phyloP scores from a whole-genome alignment of 352 stramenopile genomes.

The Globisporangium cylindrosporum region DNA sequence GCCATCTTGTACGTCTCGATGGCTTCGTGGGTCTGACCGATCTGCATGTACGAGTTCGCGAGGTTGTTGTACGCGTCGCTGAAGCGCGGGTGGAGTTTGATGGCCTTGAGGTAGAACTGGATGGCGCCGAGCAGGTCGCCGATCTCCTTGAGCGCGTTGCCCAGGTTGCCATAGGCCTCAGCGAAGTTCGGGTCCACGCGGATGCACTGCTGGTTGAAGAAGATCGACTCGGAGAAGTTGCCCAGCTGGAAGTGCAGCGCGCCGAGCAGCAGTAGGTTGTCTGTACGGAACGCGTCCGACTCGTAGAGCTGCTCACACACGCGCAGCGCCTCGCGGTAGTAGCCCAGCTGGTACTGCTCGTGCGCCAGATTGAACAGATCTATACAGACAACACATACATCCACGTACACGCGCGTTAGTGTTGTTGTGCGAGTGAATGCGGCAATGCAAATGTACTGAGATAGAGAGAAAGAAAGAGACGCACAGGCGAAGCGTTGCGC shows the following conservation, averaged over 20 bases:
- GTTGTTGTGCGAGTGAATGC: conserved; percentile 1
- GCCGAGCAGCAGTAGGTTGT: conserved; percentile 92
- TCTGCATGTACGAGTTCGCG: conserved; percentile 90
- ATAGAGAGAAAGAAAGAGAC: conserved; percentile 17
- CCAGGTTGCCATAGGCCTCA: conserved; percentile 92
- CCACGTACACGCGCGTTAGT: not conserved
- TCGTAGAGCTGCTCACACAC: conserved; percentile 90
- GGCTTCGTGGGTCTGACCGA: conserved; percentile 85
- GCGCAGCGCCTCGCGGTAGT: conserved; percentile 81
- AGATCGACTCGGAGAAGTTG: conserved; percentile 91
- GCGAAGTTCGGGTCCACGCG: conserved; percentile 90
- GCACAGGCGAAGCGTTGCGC: conserved; percentile 70
- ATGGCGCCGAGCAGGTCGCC: conserved; percentile 87
- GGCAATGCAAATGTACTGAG: conserved; percentile 12
- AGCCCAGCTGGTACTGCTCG: conserved; percentile 84
- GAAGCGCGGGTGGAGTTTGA: conserved; percentile 91
- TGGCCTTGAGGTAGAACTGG: conserved; percentile 92
- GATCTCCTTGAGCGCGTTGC: conserved; percentile 94
- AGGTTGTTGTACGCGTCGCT: conserved; percentile 92
- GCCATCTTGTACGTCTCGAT: conserved; percentile 95
- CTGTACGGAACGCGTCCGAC: conserved; percentile 78
- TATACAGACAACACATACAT: conserved; percentile 13
- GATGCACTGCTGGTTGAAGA: conserved; percentile 95
- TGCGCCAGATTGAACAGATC: conserved; percentile 78
- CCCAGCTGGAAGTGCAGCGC: conserved; percentile 93